Evolutionary conservation across 352 stramenopile genomes (phyloP), one percentile per base, ranked within the genome.

Genomic region (Phytophthora tubulina): DNA sequence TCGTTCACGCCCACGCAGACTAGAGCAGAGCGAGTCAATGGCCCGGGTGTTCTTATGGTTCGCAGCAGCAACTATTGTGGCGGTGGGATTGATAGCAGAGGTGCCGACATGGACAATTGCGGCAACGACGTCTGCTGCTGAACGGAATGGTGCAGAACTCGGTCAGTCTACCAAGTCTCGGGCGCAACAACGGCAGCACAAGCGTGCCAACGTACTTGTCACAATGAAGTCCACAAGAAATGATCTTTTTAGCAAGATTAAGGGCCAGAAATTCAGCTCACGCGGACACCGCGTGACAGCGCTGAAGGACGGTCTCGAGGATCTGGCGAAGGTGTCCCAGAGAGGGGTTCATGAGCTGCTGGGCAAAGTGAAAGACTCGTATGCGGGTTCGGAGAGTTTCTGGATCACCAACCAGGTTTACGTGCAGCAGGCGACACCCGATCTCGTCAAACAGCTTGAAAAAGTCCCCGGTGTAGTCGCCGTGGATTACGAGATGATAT

Each of bases 401-500:
- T 93, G 85, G 85, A 66, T 93, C 31, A 88, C 83, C 2, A 91
- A 91, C 60, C 78, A 90, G 27, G 33, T 93, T 13, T 86, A 81
- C 58, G 67, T 93, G 5, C 63, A 84, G 10, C 67, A 76, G 17
- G 84, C 79, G 14, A 86, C 85, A 3, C 58, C 61, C 0, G 70
- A 78, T 14, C 65, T 91, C 15, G 52, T 91, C 30, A 76, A 87
- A 11, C 69, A 89, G 53, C 61, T 93, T 39, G 49, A 66, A 31
- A 73, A 86, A 31, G 49, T 80, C 2, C 63, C 80, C 0, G 62
- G 72, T 4, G 81, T 91, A n/a, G 45, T 73, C n/a, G 75, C 59
- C 3, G 81, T 90, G 1, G 51, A 71, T 2, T 58, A 62, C 15
- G 84, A 91, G 49, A 63, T 78, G 44, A 70, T 92, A 5, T 78